phyloP scores from a whole-genome alignment of 2,329 filamentous ascomycete species.

The Epichloe festucae region DNA sequence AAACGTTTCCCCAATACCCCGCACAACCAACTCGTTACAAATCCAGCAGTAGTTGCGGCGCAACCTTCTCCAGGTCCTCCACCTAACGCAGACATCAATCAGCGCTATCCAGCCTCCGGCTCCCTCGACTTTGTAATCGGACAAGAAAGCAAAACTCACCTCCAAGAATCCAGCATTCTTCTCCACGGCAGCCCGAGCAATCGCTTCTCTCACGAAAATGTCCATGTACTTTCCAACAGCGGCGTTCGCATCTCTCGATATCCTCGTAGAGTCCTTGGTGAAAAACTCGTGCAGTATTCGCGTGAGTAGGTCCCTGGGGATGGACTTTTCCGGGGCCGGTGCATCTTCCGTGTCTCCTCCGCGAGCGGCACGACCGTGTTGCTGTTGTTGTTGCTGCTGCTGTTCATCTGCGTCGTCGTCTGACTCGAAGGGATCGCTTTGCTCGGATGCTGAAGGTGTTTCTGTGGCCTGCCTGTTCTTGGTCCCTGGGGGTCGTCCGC shows the following conservation, averaged over 20 bases:
- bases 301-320: constrained; percentile 64
- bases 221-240: constrained; percentile 79
- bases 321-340: constrained; percentile 30
- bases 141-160: constrained; percentile 31
- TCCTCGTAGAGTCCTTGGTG: constrained; percentile 53
- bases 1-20: too few species aligned
- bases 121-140: too few species aligned
- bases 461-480: constrained; percentile 12
- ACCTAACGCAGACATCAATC: constrained; percentile 35
- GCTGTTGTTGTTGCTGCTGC: too few species aligned
- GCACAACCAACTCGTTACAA: constrained; percentile 16
- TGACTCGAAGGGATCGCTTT: constrained; percentile 23
- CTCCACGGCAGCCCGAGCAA: constrained; percentile 65
- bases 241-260: constrained; percentile 64
- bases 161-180: constrained; percentile 60
- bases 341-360: constrained; percentile 19
- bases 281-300: constrained; percentile 72
- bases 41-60: constrained; percentile 74
- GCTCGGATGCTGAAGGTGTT: constrained; percentile 13
- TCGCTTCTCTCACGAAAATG: constrained; percentile 78
- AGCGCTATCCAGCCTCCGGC: neutral
- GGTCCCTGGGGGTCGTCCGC: constrained; percentile 14
- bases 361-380: neutral
- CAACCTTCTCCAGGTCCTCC: constrained; percentile 80
- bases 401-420: constrained; percentile 18